Base-by-base conservation (phyloP, 441 rosid genomes). In the Erodium moschatum region DNA sequence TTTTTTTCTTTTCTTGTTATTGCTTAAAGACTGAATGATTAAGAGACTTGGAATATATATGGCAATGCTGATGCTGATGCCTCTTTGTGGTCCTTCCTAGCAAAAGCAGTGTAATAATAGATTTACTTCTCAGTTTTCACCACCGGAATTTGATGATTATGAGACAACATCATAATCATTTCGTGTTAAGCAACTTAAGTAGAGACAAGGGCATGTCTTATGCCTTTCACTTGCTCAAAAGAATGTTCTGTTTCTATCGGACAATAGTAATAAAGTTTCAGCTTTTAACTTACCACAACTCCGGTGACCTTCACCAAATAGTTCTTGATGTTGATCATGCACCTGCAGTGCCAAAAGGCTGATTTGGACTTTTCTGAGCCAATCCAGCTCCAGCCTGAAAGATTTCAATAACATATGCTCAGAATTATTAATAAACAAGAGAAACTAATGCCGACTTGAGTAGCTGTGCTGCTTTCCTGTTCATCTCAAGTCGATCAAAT, bases 161-260 rank as follows among this genome's bases (percentile, higher is more conserved):
- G 83, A 83, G 78, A 68, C 81, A 78, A 72, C 81, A 46, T 58
- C 61, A 68, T 68, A 29, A 65, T 71, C 56, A 68, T 74, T n/a
- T 16, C 8, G 21, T 52, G 60, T 52, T 52, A 16, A 52, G 19
- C 60, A 16, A 52, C 60, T 13, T 52, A 52, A 52, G 16, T 52
- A 52, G 60, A 52, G 60, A 52, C 5, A 24, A 24, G 27, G 27
- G 27, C 27, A 24, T 24, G 27, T 24, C 27, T 24, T 24, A 24
- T 24, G 27, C 27, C 27, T 24, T 24, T 24, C 27, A 24, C 27
- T 24, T 24, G 27, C 27, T 24, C 27, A 24, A 24, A 24, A 24
- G 27, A 52, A 52, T 52, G 21, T 52, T 52, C 21, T 52, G 60
- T 52, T 52, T 52, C 60, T 52, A 52, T 52, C 60, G 8, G 20